Percentiles rank a stretch among this genome's conserved stretches.
phyloP scores from a whole-genome alignment of 768 basidiomycete species.

The Kwoniella mangroviensis region DNA sequence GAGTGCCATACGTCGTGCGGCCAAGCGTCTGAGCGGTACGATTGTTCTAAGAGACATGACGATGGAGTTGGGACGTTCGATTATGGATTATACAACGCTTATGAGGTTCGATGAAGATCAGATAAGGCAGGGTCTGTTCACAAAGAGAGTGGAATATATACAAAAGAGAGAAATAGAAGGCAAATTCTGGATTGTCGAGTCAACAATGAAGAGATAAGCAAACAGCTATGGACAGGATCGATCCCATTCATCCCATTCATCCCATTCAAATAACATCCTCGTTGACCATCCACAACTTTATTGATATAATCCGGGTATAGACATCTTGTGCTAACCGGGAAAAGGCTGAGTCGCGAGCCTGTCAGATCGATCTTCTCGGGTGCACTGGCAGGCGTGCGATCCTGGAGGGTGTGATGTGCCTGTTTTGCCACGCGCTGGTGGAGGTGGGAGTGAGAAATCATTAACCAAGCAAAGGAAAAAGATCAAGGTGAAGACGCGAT shows the following conservation, averaged over 20 bases:
- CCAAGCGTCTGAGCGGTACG: not conserved
- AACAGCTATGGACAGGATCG: no score
- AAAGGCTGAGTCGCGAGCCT: not conserved
- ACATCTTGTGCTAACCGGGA: not conserved
- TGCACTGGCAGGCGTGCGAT: not conserved
- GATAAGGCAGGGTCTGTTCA: not conserved
- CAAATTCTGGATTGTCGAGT: no score
- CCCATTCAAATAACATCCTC: not conserved
- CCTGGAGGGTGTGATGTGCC: not conserved
- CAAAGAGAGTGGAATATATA: not conserved
- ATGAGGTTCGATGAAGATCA: not conserved
- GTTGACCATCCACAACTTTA: not conserved
- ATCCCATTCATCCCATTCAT: not conserved
- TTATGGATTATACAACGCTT: no score
- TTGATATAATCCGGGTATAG: not conserved
- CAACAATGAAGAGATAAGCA: no score
- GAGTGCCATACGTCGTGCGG: not conserved
- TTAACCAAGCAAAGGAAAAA: not conserved
- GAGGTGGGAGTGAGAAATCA: constrained; percentile 3
- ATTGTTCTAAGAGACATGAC: constrained; percentile 8
- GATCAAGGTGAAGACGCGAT: constrained; percentile 11
- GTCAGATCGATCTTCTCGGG: no score
- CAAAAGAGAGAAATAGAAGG: no score
- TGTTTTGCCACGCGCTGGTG: constrained; percentile 24
- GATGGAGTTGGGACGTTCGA: not conserved